Base-by-base conservation (phyloP, 192 early-diverging fungal genomes). In the Phycomyces blakesleeanus region DNA sequence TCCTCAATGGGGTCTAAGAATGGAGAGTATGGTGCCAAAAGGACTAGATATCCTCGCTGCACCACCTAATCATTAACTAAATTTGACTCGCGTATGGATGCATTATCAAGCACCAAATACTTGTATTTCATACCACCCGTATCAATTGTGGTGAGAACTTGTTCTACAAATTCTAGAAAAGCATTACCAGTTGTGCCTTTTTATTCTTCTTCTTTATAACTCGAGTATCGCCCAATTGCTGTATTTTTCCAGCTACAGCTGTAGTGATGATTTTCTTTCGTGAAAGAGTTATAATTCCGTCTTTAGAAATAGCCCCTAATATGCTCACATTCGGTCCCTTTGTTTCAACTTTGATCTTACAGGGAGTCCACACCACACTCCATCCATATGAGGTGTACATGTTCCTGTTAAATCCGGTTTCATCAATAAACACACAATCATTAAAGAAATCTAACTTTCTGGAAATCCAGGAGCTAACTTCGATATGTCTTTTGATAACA, bases 1-100 rank as follows among this genome's bases (percentile, higher is more conserved):
- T 72, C 70, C 26, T 72, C 64, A 40, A 59, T 66, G 3, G 70
- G 60, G 53, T 66, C 66, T 24, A 66, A 51, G 15, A 57, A 58
- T 24, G 55, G 64, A 57, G 44, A 65, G 51, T 65, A 57, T 22
- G 64, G 55, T 47, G 63, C 40, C 5, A 56, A 37, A 27, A 40
- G 55, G 25, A 55, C 26, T 3, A 53, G 26, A 51, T 66, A 57
- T 0, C 64, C 64, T n/a, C 60, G 47, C 11, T 40, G 5, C 27
- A 16, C 47, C 16, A 70, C 54, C 56, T 15, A 44, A 51, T 58
- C 61, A 11, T 49, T 12, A 51, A 70, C 14, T 8, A 26, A 15
- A 8, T 15, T n/a, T 11, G 61, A 1, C 49, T 58, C 57, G 38
- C 63, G 61, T 26, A 70, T 59, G 3, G 61, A 55, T 27, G 68